A percentile compares a stretch with the other conserved stretches of the same genome.
phyloP scores from a whole-genome alignment of 1,139 yeast genomes.

The Candida sanyaensis region DNA sequence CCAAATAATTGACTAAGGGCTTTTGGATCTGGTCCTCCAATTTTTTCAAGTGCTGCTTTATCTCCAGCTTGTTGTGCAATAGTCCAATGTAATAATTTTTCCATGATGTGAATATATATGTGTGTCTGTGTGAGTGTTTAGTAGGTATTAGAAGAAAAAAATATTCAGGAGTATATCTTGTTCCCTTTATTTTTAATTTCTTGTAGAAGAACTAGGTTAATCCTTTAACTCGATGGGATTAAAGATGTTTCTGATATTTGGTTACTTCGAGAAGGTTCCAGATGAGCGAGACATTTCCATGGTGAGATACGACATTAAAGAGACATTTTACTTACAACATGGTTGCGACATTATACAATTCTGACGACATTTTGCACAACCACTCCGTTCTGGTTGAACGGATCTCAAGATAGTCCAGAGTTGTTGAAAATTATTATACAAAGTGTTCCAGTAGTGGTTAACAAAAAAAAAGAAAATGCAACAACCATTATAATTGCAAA shows the following conservation, averaged over 20 bases:
- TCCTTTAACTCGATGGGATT: neutral
- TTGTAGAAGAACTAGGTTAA: neutral
- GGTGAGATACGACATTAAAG: neutral
- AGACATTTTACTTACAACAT: neutral
- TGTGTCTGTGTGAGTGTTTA: neutral
- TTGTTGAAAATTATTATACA: neutral
- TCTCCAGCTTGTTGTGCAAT: conserved; percentile 75
- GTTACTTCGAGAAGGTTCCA: conserved; percentile 7
- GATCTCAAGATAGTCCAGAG: neutral
- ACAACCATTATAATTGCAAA: neutral
- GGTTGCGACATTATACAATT: neutral
- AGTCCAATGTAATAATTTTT: conserved; percentile 89
- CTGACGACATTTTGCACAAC: neutral
- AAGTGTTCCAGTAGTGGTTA: neutral
- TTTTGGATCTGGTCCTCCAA: conserved; percentile 76
- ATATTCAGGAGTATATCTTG: neutral
- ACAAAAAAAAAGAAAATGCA: neutral
- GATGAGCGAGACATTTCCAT: conserved; percentile 3
- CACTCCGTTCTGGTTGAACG: neutral
- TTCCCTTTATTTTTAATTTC: neutral
- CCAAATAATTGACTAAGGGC: conserved; percentile 79
- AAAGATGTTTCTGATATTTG: neutral
- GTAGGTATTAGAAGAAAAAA: neutral
- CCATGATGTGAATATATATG: conserved; percentile 51
- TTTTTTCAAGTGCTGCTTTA: conserved; percentile 58